Percentiles rank a stretch among this genome's conserved stretches.
phyloP scores from a whole-genome alignment of 2,329 filamentous ascomycete species.

The Neophaeococcomyces mojaviensis region DNA sequence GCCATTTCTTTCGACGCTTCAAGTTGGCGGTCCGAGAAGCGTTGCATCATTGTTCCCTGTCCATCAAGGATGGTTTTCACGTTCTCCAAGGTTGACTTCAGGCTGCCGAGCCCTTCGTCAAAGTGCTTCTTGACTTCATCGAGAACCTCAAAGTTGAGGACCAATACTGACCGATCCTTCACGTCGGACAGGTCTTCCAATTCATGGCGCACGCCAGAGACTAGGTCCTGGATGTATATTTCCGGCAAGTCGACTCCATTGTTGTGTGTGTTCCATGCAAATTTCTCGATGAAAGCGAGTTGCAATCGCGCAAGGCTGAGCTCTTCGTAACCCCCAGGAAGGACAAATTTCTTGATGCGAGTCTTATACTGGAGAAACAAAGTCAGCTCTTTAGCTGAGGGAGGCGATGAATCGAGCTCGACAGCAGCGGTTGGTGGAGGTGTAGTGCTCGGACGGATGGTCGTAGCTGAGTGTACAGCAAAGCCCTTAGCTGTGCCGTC shows the following conservation, averaged over 20 bases:
- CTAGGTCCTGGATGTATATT: slow-evolving; percentile 93
- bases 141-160: slow-evolving; percentile 82
- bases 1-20: slow-evolving; percentile 85
- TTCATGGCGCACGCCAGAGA: slow-evolving; percentile 94
- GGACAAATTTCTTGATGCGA: slow-evolving; percentile 24
- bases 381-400: slow-evolving; percentile 77
- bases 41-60: slow-evolving; percentile 72
- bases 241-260: slow-evolving; percentile 90
- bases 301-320: slow-evolving; percentile 83
- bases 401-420: slow-evolving; percentile 58
- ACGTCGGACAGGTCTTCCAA: slow-evolving; percentile 88
- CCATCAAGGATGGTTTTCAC: slow-evolving; percentile 77
- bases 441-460: background rate
- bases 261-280: slow-evolving; percentile 95
- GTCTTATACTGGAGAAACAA: slow-evolving; percentile 51
- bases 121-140: slow-evolving; percentile 97
- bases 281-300: slow-evolving; percentile 96
- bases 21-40: slow-evolving; percentile 83
- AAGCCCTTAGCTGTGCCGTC: background rate
- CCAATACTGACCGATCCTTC: slow-evolving; percentile 91
- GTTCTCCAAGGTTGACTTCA: slow-evolving; percentile 76
- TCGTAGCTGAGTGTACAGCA: background rate
- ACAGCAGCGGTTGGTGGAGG: slow-evolving; percentile 47
- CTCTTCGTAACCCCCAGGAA: slow-evolving; percentile 58
- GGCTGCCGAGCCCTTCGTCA: slow-evolving; percentile 76